phyloP scores from a whole-genome alignment of 108 stramenopile genomes.

The Pelagomonas calceolata region DNA sequence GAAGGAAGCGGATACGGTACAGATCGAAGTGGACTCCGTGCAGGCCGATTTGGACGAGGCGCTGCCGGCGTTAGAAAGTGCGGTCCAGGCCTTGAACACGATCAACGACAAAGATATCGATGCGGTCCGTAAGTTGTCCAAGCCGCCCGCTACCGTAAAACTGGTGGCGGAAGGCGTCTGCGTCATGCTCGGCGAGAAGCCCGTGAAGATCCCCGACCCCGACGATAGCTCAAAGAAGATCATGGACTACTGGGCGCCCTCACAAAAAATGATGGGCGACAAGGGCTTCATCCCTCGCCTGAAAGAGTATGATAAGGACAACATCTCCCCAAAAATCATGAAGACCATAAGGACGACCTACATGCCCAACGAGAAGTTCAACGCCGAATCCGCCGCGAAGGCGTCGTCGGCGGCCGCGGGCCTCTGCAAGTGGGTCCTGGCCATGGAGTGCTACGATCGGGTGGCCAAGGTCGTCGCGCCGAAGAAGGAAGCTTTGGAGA shows the following conservation, averaged over 20 bases:
- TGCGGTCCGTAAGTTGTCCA: constrained; percentile 45
- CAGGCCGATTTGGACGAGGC: constrained; percentile 49
- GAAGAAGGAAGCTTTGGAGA: constrained; percentile 40
- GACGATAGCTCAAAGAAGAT: constrained; percentile 47
- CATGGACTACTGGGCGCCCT: constrained; percentile 51
- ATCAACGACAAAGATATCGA: constrained; percentile 44
- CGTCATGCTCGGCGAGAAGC: constrained; percentile 45
- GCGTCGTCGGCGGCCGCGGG: constrained; percentile 42
- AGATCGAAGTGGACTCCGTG: constrained; percentile 40
- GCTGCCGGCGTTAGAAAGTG: constrained; percentile 42
- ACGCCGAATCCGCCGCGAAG: constrained; percentile 33
- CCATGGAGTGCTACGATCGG: constrained; percentile 47
- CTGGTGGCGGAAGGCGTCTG: constrained; percentile 52
- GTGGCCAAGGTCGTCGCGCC: constrained; percentile 56
- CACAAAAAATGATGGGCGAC: constrained; percentile 39
- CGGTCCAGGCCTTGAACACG: constrained; percentile 36
- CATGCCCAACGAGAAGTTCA: constrained; percentile 30
- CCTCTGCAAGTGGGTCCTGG: constrained; percentile 48
- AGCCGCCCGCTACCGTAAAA: constrained; percentile 48
- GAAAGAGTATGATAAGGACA: constrained; percentile 52
- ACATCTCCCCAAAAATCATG: constrained; percentile 28
- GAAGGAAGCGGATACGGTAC: constrained; percentile 44
- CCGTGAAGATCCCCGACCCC: constrained; percentile 43
- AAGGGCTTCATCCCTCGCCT: constrained; percentile 39
- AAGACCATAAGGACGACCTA: constrained; percentile 37